Percentiles rank a stretch among this genome's conserved stretches.
These are phyloP conservation scores for Epichloe bromicola DNA, from an alignment of 2,329 filamentous ascomycete genomes.

Conservation along the genomic window DNA sequence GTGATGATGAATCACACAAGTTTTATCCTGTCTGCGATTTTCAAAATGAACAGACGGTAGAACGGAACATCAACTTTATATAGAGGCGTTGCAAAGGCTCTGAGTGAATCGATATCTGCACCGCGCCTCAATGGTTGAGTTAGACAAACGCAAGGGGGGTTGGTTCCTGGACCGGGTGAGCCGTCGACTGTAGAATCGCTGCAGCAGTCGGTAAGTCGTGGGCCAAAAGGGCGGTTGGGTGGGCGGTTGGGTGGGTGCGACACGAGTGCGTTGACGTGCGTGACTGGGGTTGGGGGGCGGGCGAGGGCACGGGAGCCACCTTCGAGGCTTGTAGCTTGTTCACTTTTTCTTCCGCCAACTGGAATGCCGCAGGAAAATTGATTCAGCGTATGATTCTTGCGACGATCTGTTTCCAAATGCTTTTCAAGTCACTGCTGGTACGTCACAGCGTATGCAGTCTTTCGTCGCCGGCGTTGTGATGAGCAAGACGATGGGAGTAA, in stretches of 20 bases:
- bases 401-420: background rate
- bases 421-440: background rate
- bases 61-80: conserved; percentile 6
- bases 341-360: background rate
- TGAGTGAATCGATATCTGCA: background rate
- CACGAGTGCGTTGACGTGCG: background rate
- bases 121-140: conserved; percentile 4
- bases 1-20: background rate
- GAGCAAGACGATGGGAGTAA: background rate
- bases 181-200: conserved; percentile 4
- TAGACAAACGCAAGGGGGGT: conserved; percentile 7
- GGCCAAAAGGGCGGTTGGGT: background rate
- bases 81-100: conserved; percentile 1
- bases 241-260: background rate
- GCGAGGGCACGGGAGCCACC: background rate
- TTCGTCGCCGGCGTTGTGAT: background rate
- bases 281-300: background rate
- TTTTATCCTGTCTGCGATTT: background rate
- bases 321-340: background rate
- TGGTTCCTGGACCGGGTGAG: conserved; percentile 2
- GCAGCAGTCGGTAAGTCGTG: background rate
- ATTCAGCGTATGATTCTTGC: background rate
- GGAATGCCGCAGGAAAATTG: background rate
- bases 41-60: background rate
- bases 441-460: background rate